phyloP scores from a whole-genome alignment of 495 filamentous ascomycete genomes.

The Aspergillus ellipticus region DNA sequence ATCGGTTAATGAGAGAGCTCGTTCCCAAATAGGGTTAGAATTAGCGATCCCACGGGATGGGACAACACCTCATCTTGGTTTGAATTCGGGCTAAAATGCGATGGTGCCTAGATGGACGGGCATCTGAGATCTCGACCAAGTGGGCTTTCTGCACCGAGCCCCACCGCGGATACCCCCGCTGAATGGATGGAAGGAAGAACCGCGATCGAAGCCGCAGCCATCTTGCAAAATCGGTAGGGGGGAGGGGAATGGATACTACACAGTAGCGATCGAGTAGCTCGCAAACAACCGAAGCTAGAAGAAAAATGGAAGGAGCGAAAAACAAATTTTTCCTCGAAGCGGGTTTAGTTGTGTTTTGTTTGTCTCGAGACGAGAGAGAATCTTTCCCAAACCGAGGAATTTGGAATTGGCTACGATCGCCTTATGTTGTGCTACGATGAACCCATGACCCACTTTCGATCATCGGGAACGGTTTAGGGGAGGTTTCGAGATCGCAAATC shows the following conservation, averaged over 20 bases:
- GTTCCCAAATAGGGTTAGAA: slow-evolving; percentile 1
- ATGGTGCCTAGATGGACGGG: not conserved
- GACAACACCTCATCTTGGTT: not conserved
- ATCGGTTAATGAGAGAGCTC: not conserved
- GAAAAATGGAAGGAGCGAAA: not conserved
- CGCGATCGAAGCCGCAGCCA: slow-evolving; percentile 2
- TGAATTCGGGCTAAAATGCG: not conserved
- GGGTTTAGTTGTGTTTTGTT: not conserved
- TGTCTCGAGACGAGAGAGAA: not conserved
- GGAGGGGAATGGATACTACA: too few relatives aligned
- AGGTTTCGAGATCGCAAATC: not conserved
- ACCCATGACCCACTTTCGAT: not conserved
- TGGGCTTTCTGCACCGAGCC: not conserved
- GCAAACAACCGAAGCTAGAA: not conserved
- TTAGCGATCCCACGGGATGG: slow-evolving; percentile 5
- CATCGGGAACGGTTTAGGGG: not conserved
- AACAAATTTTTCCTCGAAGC: too few relatives aligned
- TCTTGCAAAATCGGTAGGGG: not conserved
- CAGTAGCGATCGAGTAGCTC: not conserved
- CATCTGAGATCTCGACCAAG: not conserved
- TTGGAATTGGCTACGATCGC: not conserved
- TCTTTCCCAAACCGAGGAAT: not conserved
- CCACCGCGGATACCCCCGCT: slow-evolving; percentile 1
- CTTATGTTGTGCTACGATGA: not conserved
- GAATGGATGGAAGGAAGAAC: slow-evolving; percentile 7